Conservation (phyloP, 805 yeast genomes). For the Myxozyma lipomycoides region DNA sequence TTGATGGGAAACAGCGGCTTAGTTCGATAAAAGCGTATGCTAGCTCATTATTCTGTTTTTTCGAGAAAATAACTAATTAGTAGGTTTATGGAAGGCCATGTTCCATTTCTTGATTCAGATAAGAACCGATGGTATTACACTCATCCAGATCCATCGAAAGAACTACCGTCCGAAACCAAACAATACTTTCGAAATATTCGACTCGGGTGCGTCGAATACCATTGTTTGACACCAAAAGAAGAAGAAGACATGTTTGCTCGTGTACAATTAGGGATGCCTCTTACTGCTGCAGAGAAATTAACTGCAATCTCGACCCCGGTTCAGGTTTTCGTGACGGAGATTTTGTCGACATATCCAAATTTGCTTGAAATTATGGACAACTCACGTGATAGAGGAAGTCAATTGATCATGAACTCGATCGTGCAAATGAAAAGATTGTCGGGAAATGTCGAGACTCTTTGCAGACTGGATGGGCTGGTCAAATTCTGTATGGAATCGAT, state of each 20-base stretch:
- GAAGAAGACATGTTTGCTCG: constrained; percentile 1
- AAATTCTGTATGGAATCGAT: background rate
- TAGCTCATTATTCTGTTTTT: background rate
- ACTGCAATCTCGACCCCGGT: background rate
- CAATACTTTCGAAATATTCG: background rate
- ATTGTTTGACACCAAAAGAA: background rate
- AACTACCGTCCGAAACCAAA: background rate
- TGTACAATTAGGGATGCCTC: constrained; percentile 2
- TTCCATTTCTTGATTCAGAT: background rate
- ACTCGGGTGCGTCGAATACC: background rate
- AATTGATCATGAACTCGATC: background rate
- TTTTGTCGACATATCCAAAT: background rate
- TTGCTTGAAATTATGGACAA: background rate
- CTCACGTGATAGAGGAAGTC: background rate
- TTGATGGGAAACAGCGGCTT: constrained; percentile 1
- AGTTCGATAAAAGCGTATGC: background rate
- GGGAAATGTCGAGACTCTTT: background rate
- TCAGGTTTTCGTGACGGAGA: background rate
- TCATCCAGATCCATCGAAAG: background rate
- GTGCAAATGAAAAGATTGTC: background rate
- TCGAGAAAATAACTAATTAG: background rate
- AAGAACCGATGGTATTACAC: background rate
- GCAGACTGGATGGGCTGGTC: background rate
- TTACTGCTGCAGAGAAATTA: constrained; percentile 1
- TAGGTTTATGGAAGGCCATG: background rate